These are phyloP conservation scores for Leccinum variicolor DNA, from an alignment of 768 basidiomycete genomes.

Conservation along the genomic window DNA sequence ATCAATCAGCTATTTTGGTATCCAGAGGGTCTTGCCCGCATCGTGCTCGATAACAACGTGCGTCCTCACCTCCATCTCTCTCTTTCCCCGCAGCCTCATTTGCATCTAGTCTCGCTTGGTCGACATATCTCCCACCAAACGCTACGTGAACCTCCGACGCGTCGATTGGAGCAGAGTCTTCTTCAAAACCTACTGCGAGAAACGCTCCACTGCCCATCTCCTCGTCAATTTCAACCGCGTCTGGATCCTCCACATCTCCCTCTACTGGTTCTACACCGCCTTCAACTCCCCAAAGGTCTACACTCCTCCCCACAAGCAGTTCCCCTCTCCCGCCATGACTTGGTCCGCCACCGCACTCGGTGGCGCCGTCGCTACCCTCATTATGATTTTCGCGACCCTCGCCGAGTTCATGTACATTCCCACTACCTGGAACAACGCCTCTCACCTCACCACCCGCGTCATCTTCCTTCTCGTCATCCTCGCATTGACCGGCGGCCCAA, in stretches of 20 bases:
- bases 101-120: constrained; percentile 75
- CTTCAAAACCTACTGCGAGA: constrained; percentile 99
- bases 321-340: constrained; percentile 83
- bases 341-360: constrained; percentile 97
- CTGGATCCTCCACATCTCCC: constrained; percentile 92
- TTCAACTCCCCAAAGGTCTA: constrained; percentile 95
- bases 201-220: constrained; percentile 88
- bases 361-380: constrained; percentile 86
- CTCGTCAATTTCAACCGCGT: constrained; percentile 99
- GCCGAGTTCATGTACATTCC: constrained; percentile 97
- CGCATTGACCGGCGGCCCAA: constrained; percentile 89
- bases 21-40: constrained; percentile 93
- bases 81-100: constrained; percentile 5
- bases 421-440: constrained; percentile 98
- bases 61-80: constrained; percentile 17
- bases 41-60: constrained; percentile 85
- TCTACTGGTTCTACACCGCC: constrained; percentile 98
- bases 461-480: constrained; percentile 90
- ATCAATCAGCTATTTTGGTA: constrained; percentile 99
- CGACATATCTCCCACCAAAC: constrained; percentile 86
- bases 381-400: constrained; percentile 92
- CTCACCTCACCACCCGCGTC: constrained; percentile 91
- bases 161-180: constrained; percentile 94
- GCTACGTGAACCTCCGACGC: constrained; percentile 88
- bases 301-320: constrained; percentile 59